These are phyloP conservation scores for Beauveria australis DNA, from an alignment of 2,329 filamentous ascomycete genomes.

Conservation along the genomic window DNA sequence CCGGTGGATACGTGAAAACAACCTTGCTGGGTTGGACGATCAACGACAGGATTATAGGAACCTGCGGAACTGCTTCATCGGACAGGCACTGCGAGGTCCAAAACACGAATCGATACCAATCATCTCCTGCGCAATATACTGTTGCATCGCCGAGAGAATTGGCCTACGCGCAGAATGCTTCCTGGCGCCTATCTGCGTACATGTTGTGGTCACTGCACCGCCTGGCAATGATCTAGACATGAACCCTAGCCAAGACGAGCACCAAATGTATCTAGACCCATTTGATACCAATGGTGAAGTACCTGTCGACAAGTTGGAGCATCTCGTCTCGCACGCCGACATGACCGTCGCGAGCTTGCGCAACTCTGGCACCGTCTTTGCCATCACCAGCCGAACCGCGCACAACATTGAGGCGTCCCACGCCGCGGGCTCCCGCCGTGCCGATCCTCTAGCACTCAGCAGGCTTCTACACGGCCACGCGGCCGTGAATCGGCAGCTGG, in stretches of 20 bases:
- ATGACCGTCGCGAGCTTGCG: constrained; percentile 46
- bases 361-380: constrained; percentile 51
- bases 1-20: constrained; percentile 57
- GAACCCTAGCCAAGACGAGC: constrained; percentile 28
- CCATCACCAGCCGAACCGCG: constrained; percentile 63
- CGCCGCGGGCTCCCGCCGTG: constrained; percentile 21
- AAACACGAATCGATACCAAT: constrained; percentile 76
- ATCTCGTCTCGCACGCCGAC: constrained; percentile 44
- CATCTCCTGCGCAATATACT: constrained; percentile 81
- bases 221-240: constrained; percentile 54
- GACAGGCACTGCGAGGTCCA: constrained; percentile 64
- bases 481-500: constrained; percentile 41
- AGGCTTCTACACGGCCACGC: constrained; percentile 28
- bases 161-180: constrained; percentile 72
- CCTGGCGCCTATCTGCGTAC: constrained; percentile 76
- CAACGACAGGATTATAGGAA: constrained; percentile 62
- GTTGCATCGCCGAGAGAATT: constrained; percentile 64
- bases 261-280: constrained; percentile 73
- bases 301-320: constrained; percentile 46
- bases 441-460: constrained; percentile 21
- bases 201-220: constrained; percentile 64
- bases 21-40: constrained; percentile 64
- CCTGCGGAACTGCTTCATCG: constrained; percentile 81
- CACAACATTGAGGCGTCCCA: constrained; percentile 61
- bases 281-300: constrained; percentile 65